These are phyloP conservation scores for Bolboschoenus planiculmis DNA, from an alignment of 176 grass and related monocot genomes.

Conservation along the genomic window DNA sequence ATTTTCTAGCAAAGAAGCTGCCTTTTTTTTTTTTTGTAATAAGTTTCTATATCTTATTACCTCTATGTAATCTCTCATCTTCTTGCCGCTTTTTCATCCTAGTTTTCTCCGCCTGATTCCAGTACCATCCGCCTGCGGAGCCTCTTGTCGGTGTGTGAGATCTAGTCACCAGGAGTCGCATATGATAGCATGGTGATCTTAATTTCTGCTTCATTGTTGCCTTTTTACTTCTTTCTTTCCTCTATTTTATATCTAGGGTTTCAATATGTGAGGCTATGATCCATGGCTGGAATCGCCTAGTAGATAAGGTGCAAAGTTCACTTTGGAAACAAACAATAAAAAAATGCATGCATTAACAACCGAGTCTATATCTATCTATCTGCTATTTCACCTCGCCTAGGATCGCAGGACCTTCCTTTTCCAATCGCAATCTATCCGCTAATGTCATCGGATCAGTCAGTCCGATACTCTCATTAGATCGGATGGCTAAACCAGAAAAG, in stretches of 20 bases:
- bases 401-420: background rate
- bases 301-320: background rate
- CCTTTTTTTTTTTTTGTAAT: background rate
- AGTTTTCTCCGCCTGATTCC: background rate
- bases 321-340: background rate
- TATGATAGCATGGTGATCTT: background rate
- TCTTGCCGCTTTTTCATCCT: background rate
- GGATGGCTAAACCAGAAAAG: background rate
- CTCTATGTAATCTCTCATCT: background rate
- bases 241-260: constrained; percentile 14
- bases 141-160: background rate
- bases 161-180: background rate
- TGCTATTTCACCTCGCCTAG: background rate
- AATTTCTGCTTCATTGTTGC: background rate
- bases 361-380: background rate
- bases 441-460: background rate
- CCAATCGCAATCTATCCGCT: background rate
- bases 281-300: background rate
- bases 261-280: background rate
- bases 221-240: background rate
- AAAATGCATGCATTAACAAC: background rate
- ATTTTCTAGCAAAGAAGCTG: background rate
- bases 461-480: background rate
- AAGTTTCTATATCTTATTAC: background rate
- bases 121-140: background rate